Evolutionary conservation across 805 yeast species (phyloP).

Genomic region (Diddensiella caesifluorescens): DNA sequence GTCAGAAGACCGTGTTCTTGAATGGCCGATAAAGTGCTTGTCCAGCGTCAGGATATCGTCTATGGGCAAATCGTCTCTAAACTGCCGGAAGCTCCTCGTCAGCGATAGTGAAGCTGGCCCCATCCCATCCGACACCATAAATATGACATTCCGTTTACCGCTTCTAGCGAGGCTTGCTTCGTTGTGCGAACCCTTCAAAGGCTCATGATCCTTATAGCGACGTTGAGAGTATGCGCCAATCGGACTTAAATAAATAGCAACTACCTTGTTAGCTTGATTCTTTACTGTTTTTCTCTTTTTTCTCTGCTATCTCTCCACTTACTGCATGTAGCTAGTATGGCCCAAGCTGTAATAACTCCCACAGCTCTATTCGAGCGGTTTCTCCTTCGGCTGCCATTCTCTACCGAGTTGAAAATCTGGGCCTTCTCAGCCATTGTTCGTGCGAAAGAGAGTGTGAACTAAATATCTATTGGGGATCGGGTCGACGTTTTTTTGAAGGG

Average conservation of each 20-base stretch:
- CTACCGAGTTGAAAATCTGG: neutral
- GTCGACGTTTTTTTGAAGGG: no score
- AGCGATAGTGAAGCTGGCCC: conserved; percentile 83
- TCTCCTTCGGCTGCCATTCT: neutral
- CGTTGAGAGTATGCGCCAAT: conserved; percentile 3
- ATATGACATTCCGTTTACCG: conserved; percentile 66
- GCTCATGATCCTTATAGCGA: no score
- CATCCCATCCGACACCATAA: conserved; percentile 94
- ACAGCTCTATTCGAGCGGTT: neutral
- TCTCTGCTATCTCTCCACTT: neutral
- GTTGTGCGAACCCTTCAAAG: no score
- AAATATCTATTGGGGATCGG: no score
- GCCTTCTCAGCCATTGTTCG: conserved; percentile 1
- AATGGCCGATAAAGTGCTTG: conserved; percentile 68
- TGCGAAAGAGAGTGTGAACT: no score
- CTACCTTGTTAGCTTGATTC: conserved; percentile 3
- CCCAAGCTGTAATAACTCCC: conserved; percentile 6
- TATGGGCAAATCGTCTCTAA: conserved; percentile 46
- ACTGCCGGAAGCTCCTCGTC: conserved; percentile 71
- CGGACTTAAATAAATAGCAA: neutral
- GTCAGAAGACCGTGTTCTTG: conserved; percentile 73
- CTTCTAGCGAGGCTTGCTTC: no score
- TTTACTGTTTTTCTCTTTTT: no score
- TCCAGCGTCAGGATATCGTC: conserved; percentile 61
- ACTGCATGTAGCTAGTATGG: conserved; percentile 8